Evolutionary conservation across 768 basidiomycete species (phyloP).

Genomic region (Kondoa subrosea): DNA sequence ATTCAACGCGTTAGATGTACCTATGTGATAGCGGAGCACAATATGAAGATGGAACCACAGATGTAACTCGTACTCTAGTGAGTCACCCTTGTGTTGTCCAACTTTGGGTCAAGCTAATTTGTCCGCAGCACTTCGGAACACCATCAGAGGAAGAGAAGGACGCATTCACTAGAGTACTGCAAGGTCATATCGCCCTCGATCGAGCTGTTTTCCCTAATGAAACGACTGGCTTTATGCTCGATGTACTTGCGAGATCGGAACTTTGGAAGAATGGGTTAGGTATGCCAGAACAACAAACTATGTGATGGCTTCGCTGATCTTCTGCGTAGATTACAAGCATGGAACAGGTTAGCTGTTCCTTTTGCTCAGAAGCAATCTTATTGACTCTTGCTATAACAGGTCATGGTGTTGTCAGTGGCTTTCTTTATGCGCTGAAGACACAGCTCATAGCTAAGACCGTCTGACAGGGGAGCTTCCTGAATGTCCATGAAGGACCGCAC

Average conservation of each 20-base stretch:
- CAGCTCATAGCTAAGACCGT: not conserved
- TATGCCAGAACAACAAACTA: not conserved
- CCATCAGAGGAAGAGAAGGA: slow-evolving; percentile 67
- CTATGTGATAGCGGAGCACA: slow-evolving; percentile 76
- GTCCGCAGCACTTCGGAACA: slow-evolving; percentile 61
- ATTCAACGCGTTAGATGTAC: slow-evolving; percentile 40
- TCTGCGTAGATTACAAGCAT: slow-evolving; percentile 33
- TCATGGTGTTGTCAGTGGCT: slow-evolving; percentile 53
- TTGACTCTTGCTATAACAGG: slow-evolving; percentile 46
- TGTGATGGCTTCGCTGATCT: not conserved
- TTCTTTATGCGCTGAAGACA: not conserved
- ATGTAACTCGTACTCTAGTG: slow-evolving; percentile 78
- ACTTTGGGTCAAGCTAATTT: not conserved
- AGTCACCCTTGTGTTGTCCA: slow-evolving; percentile 24
- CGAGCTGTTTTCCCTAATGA: slow-evolving; percentile 56
- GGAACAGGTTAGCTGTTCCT: slow-evolving; percentile 14
- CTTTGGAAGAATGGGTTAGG: slow-evolving; percentile 69
- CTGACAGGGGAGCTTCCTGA: slow-evolving; percentile 52
- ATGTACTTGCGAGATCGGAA: slow-evolving; percentile 58
- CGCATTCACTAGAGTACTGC: slow-evolving; percentile 77
- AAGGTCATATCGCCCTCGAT: slow-evolving; percentile 67
- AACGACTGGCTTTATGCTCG: slow-evolving; percentile 36
- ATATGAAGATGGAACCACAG: slow-evolving; percentile 84
- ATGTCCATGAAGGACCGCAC: slow-evolving; percentile 69
- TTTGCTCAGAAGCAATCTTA: not conserved